Base-by-base conservation (phyloP, 441 rosid species). In the Croton setiger region DNA sequence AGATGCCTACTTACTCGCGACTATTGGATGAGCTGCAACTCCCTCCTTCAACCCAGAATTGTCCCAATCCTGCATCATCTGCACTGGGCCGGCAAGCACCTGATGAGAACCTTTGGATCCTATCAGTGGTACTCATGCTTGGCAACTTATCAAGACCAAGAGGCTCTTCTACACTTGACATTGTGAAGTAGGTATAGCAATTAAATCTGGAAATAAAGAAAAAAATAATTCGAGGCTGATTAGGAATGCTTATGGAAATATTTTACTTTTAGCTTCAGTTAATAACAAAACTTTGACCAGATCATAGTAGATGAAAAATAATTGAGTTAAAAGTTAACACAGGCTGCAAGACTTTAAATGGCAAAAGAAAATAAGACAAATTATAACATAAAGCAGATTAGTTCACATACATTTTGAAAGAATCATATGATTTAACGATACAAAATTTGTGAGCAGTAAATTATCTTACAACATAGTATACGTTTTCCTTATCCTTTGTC, bases 81-180 rank as follows among this genome's bases (percentile, higher is more conserved):
- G 52, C 80, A 35, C 80, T 79, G 4, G 96, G 88, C 13, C 88
- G 90, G 81, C 93, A 88, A 60, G 93, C 91, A 72, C 82, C 81
- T 3, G 91, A 89, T 2, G 97, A 87, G 81, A 85, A 90, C 80
- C 93, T 85, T 77, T 88, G 93, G 64, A 94, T 84, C 81, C 90
- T 80, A 58, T 90, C 96, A n/a, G 84, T 78, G 14, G 97, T 87
- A 70, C 72, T 85, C 98, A 93, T 88, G 84, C 90, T 94, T 20
- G 94, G 94, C 74, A 94, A 78, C 89, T 88, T 91, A 81, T 91
- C 96, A 66, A 92, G 69, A 48, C 92, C 88, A 23, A 91, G 87
- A 0, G 95, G 93, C 83, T 93, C 96, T 85, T 90, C 97, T 89
- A 94, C 75, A 77, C 99, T 90, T 36, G 99, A 94, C 99, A 94